phyloP scores from a whole-genome alignment of 1,284 basidiomycete species.

The Ganoderma resinaceum region DNA sequence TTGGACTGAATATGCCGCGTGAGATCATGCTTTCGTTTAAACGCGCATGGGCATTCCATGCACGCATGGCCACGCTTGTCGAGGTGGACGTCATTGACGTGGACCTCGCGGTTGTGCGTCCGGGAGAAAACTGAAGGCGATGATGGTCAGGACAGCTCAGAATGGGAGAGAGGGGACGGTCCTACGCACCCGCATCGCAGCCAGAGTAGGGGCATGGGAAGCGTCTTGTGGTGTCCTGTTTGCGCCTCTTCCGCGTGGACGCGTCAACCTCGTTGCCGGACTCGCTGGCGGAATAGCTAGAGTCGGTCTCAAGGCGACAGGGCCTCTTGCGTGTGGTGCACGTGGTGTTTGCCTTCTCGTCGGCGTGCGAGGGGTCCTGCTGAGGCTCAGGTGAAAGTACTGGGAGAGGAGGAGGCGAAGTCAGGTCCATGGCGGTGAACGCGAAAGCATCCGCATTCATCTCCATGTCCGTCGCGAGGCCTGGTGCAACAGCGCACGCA shows the following conservation, averaged over 20 bases:
- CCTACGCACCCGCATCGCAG: not conserved
- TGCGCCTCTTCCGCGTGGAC: not conserved
- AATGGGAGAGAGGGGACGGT: not conserved
- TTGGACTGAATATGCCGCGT: constrained; percentile 15
- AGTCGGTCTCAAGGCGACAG: not conserved
- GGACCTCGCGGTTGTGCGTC: constrained; percentile 22
- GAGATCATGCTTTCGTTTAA: constrained; percentile 27
- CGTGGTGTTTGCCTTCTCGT: not conserved
- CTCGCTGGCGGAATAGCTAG: not conserved
- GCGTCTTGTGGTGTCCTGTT: constrained; percentile 17
- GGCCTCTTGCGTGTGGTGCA: not conserved
- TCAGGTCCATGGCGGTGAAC: constrained; percentile 9
- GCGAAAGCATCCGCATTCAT: not conserved
- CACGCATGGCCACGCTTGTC: constrained; percentile 13
- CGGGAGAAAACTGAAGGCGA: constrained; percentile 15
- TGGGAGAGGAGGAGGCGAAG: not conserved
- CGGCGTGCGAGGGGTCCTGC: not conserved
- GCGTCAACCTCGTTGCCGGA: not conserved
- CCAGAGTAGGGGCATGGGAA: not conserved
- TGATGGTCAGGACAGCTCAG: not conserved
- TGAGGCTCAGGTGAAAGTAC: not conserved
- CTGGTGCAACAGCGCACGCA: constrained; percentile 6
- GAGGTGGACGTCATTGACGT: constrained; percentile 19
- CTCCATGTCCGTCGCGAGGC: constrained; percentile 5
- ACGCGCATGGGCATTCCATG: constrained; percentile 9